Conservation (phyloP, 2,329 filamentous ascomycete species). For the Aspergillus japonicus region DNA sequence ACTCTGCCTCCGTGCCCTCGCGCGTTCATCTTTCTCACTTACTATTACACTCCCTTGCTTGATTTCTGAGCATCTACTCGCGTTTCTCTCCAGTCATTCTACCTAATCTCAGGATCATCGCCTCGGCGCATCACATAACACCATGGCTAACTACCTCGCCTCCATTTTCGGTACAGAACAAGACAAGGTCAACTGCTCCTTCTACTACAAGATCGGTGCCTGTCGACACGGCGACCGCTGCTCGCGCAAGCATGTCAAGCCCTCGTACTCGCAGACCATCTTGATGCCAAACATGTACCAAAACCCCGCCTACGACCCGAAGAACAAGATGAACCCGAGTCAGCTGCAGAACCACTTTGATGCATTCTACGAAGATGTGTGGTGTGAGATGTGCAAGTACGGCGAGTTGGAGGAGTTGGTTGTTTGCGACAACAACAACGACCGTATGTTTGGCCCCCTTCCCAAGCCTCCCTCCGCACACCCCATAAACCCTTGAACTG, state of each 20-base stretch:
- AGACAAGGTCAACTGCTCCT: slow-evolving; percentile 99
- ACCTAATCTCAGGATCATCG: neutral
- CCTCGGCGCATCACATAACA: slow-evolving; percentile 19
- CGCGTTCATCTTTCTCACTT: neutral
- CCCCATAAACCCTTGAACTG: neutral
- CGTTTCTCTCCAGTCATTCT: neutral
- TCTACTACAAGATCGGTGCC: slow-evolving; percentile 99
- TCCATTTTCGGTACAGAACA: slow-evolving; percentile 99
- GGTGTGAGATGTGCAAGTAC: slow-evolving; percentile 99
- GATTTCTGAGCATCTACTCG: neutral
- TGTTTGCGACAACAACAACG: slow-evolving; percentile 99
- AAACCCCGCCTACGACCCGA: slow-evolving; percentile 94
- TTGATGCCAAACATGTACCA: slow-evolving; percentile 98
- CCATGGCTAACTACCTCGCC: slow-evolving; percentile 96
- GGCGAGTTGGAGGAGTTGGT: slow-evolving; percentile 97
- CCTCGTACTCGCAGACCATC: slow-evolving; percentile 95
- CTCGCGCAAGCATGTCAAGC: slow-evolving; percentile 98
- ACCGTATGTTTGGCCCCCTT: slow-evolving; percentile 60
- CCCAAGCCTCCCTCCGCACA: neutral
- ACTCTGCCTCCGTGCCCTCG: slow-evolving; percentile 5
- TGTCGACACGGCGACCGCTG: slow-evolving; percentile 98
- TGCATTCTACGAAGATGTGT: slow-evolving; percentile 99
- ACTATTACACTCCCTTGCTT: neutral
- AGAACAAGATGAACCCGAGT: slow-evolving; percentile 92
- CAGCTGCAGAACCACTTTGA: slow-evolving; percentile 99